These are phyloP conservation scores for Ichthyophthirius multifiliis DNA, from an alignment of 169 alveolate genomes.

Conservation along the genomic window DNA sequence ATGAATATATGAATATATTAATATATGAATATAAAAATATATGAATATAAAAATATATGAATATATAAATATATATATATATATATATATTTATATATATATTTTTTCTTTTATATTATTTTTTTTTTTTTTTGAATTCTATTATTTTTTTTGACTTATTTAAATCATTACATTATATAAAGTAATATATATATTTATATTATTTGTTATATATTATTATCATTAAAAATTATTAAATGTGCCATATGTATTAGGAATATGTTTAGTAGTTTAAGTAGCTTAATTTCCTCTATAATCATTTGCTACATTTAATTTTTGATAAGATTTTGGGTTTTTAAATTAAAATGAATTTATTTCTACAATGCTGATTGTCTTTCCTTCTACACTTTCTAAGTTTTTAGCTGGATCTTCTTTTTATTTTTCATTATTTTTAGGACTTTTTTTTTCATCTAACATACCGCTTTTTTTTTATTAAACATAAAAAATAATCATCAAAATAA, in stretches of 20 bases:
- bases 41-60: no score
- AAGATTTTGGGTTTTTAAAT: not conserved
- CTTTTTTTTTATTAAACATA: not conserved
- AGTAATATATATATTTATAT: no score
- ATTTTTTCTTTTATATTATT: no score
- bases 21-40: no score
- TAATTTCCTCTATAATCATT: not conserved
- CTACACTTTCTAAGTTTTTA: not conserved
- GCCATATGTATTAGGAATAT: not conserved
- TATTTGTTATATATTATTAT: not conserved
- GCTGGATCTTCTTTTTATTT: not conserved
- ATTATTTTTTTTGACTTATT: no score
- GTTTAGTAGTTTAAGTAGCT: not conserved
- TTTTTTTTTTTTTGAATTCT: no score
- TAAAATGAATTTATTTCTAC: not conserved
- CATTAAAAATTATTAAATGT: not conserved
- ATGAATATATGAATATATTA: no score
- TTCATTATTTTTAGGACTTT: not conserved
- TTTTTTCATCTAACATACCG: slow-evolving; percentile 3
- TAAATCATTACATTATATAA: no score
- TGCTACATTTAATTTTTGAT: slow-evolving; percentile 4
- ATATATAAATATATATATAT: no score
- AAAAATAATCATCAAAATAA: not conserved
- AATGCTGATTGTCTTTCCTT: not conserved
- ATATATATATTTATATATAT: no score